Evolutionary conservation across 1,284 basidiomycete genomes (phyloP), one percentile per base, ranked within the genome.

Genomic region (Rhodofomes roseus): DNA sequence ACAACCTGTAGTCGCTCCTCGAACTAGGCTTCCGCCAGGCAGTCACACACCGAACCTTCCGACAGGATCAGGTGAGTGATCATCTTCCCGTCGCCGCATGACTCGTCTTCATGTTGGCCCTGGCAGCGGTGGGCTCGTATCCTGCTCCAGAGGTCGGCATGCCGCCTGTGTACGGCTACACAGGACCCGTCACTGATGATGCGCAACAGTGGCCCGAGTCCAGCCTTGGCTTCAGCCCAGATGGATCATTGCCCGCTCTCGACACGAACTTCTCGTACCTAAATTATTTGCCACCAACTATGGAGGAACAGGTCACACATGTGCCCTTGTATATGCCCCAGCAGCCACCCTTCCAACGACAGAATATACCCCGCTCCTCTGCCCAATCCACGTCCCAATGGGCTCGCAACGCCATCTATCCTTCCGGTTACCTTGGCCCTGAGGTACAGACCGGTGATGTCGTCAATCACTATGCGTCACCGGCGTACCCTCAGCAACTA

Each of bases 71-170:
- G 50, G 50, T 52, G 22, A 34, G 50, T 52, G 31, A 20, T 23
- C 22, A 31, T 51, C 31, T 23, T 34, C 9, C 29, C 37, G 31
- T 34, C 14, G 31, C 31, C 31, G 18, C 34, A 20, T 22, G 23
- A 11, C 50, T 20, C 22, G 50, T 37, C 50, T 52, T 52, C 34
- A 52, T 37, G 50, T 37, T 34, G 12, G 16, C 50, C 50, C 50
- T 52, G 50, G 50, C 12, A 52, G 50, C 31, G 29, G 50, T 34
- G 31, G 29, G 34, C 34, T 34, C 20, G 50, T 23, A 52, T 52
- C 50, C 50, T 52, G 50, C 50, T 29, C 50, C 50, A 52, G 50
- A 20, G 50, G 50, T 52, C 34, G 23, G 23, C 50, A 36, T 52
- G 50, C 50, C 31, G n/a, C 4, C 50, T 23, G 20, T 11, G n/a